These are phyloP conservation scores for Phoma sp. DNA, from an alignment of 2,329 filamentous ascomycete genomes.

Conservation along the genomic window DNA sequence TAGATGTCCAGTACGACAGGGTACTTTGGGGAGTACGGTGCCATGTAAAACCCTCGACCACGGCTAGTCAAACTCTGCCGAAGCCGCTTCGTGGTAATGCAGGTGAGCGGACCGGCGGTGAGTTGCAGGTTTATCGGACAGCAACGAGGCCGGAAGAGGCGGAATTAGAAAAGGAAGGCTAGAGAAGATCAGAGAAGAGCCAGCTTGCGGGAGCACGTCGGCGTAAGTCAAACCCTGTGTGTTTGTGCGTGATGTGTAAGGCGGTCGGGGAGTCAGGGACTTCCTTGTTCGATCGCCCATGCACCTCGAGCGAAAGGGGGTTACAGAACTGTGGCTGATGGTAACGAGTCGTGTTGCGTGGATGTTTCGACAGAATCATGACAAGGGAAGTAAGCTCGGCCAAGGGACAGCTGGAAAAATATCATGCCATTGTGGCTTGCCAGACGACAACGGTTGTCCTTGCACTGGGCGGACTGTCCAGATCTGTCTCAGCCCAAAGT, in stretches of 20 bases:
- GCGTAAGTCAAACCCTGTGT: constrained; percentile 19
- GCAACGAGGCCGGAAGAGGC: constrained; percentile 25
- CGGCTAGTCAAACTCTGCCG: not conserved
- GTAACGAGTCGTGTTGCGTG: constrained; percentile 12
- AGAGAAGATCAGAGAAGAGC: constrained; percentile 22
- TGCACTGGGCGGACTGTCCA: constrained; percentile 23
- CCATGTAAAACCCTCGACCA: not conserved
- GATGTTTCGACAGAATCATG: constrained; percentile 5
- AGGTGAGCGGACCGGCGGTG: constrained; percentile 16
- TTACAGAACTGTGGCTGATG: constrained; percentile 21
- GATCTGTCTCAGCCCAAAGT: constrained; percentile 32
- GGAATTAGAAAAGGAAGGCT: constrained; percentile 17
- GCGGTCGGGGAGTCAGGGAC: constrained; percentile 24
- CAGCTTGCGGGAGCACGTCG: constrained; percentile 16
- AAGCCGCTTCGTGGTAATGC: constrained; percentile 8
- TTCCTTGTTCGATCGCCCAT: constrained; percentile 23
- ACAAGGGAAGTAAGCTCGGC: constrained; percentile 17
- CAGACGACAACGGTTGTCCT: constrained; percentile 20
- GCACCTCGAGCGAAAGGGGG: constrained; percentile 20
- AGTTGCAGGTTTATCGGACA: constrained; percentile 21
- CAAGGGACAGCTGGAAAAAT: constrained; percentile 22
- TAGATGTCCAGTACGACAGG: not conserved
- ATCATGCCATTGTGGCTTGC: constrained; percentile 26
- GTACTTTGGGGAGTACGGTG: not conserved
- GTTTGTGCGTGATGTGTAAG: constrained; percentile 21